Conservation (phyloP, 2,329 filamentous ascomycete species). For the Hypoxylon sp. region DNA sequence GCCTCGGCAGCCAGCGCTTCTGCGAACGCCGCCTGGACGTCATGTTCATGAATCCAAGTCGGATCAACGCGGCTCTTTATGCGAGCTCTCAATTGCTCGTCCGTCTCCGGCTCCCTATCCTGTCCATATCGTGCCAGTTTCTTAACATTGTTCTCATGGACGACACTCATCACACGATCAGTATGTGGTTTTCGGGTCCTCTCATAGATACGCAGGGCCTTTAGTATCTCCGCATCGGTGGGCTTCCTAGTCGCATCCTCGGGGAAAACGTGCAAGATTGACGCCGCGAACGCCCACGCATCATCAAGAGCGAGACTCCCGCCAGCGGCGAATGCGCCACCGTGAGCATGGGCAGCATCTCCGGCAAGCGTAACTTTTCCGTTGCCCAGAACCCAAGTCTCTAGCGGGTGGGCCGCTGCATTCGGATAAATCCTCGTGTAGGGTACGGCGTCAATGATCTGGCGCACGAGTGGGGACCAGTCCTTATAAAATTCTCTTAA, state of each 20-base stretch:
- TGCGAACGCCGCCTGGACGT: constrained; percentile 59
- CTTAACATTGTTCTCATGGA: constrained; percentile 53
- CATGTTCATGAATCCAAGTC: constrained; percentile 63
- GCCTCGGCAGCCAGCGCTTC: constrained; percentile 26
- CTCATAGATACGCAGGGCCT: constrained; percentile 59
- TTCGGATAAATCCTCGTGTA: constrained; percentile 61
- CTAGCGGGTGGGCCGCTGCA: constrained; percentile 57
- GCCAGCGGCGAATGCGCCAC: constrained; percentile 59
- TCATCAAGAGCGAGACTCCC: constrained; percentile 60
- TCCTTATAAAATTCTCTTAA: constrained; percentile 58
- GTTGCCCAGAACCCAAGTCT: constrained; percentile 59
- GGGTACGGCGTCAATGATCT: constrained; percentile 59
- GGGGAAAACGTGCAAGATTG: constrained; percentile 57
- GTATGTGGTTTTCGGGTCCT: constrained; percentile 61
- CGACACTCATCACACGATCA: constrained; percentile 55
- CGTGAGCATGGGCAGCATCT: constrained; percentile 60
- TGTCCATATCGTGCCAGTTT: constrained; percentile 45
- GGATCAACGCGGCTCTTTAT: constrained; percentile 57
- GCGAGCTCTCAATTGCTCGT: constrained; percentile 56
- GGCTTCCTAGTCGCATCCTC: constrained; percentile 10
- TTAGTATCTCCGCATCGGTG: constrained; percentile 44
- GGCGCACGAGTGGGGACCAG: constrained; percentile 60
- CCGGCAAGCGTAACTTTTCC: constrained; percentile 57
- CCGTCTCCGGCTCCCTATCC: constrained; percentile 52
- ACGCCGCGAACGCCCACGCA: constrained; percentile 59